These are phyloP conservation scores for Tremella mesenterica DNA, from an alignment of 768 basidiomycete species.

Conservation along the genomic window DNA sequence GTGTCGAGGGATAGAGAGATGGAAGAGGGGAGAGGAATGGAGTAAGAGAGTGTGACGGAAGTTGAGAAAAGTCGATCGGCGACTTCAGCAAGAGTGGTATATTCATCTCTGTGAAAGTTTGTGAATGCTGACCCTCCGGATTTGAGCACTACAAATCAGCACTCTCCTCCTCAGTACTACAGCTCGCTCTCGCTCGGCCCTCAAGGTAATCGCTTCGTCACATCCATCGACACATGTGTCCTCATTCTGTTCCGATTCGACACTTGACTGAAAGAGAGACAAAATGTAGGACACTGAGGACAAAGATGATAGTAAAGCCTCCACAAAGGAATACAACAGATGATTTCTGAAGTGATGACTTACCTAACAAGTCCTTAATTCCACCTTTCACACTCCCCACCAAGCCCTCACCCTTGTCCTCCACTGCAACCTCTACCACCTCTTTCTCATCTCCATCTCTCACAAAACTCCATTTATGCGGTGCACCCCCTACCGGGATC, in stretches of 20 bases:
- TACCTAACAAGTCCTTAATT: slow-evolving; percentile 71
- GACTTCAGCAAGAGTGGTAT: slow-evolving; percentile 62
- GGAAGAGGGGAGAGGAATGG: slow-evolving; percentile 48
- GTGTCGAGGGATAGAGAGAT: slow-evolving; percentile 37
- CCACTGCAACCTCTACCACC: slow-evolving; percentile 51
- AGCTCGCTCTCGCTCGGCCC: too few species aligned
- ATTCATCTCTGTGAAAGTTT: slow-evolving; percentile 68
- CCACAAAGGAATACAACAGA: too few species aligned
- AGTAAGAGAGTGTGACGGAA: slow-evolving; percentile 67
- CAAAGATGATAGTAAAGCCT: too few species aligned
- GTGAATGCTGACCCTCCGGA: slow-evolving; percentile 78
- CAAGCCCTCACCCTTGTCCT: slow-evolving; percentile 50
- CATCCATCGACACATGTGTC: too few species aligned
- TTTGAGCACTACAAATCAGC: slow-evolving; percentile 59
- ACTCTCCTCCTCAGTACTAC: too few species aligned
- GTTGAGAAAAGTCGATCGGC: slow-evolving; percentile 86
- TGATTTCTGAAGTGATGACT: slow-evolving; percentile 31
- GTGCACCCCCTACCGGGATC: slow-evolving; percentile 49
- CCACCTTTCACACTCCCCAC: slow-evolving; percentile 60
- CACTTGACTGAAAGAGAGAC: background rate
- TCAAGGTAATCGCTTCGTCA: too few species aligned
- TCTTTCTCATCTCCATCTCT: slow-evolving; percentile 88
- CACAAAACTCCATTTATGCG: slow-evolving; percentile 71
- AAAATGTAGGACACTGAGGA: background rate
- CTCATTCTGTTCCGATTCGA: background rate